Conservation (phyloP, 2,329 filamentous ascomycete genomes). For the Lachnellula cervina region DNA sequence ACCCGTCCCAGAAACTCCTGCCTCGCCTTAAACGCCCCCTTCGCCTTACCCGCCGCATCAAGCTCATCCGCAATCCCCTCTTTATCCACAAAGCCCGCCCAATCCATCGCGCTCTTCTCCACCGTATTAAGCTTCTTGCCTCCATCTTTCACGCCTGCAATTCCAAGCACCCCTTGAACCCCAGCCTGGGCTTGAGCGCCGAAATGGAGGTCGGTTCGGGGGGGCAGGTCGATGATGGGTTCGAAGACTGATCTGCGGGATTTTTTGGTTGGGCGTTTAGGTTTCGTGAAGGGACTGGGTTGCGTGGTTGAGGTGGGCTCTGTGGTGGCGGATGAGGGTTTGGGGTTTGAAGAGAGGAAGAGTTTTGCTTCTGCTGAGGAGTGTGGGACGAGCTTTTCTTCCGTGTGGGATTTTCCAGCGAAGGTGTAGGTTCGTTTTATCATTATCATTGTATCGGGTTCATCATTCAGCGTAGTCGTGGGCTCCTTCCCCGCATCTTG, state of each 20-base stretch:
- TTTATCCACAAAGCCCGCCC: constrained; percentile 67
- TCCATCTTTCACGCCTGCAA: constrained; percentile 40
- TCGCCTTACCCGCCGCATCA: constrained; percentile 58
- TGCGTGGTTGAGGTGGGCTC: constrained; percentile 36
- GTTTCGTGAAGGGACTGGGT: constrained; percentile 30
- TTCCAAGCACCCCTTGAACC: constrained; percentile 30
- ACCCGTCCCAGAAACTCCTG: constrained; percentile 63
- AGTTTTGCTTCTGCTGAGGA: constrained; percentile 62
- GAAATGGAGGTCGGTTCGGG: constrained; percentile 54
- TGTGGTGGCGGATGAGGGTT: constrained; percentile 22
- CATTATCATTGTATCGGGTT: constrained; percentile 43
- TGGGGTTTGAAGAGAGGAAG: constrained; percentile 48
- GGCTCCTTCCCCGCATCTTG: constrained; percentile 3
- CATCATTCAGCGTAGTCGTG: constrained; percentile 22
- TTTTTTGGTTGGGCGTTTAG: constrained; percentile 31
- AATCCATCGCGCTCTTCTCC: constrained; percentile 69
- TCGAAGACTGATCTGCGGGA: constrained; percentile 56
- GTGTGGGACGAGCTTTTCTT: constrained; percentile 63
- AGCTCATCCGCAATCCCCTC: constrained; percentile 67
- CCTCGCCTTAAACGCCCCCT: constrained; percentile 56
- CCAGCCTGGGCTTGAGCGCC: constrained; percentile 38
- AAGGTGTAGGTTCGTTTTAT: constrained; percentile 73
- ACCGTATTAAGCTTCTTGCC: constrained; percentile 65
- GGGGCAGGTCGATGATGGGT: constrained; percentile 42
- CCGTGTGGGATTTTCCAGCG: constrained; percentile 65